phyloP scores from a whole-genome alignment of 2,329 filamentous ascomycete genomes.

The Lecanoromycetidae sp. region DNA sequence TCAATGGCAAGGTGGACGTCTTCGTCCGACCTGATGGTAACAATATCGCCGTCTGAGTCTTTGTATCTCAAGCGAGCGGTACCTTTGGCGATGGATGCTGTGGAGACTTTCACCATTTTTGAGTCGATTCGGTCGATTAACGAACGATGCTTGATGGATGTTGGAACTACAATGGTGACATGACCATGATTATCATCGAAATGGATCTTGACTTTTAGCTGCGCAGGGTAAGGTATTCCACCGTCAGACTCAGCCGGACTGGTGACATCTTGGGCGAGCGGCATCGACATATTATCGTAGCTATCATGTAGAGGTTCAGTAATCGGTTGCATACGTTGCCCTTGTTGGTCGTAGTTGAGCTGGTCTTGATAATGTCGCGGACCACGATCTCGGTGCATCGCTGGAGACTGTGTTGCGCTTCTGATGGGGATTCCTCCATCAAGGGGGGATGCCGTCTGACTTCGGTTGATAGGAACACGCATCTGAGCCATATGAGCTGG shows the following conservation, averaged over 20 bases:
- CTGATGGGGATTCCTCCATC: slow-evolving; percentile 54
- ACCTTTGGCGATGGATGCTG: slow-evolving; percentile 68
- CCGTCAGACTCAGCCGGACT: background rate
- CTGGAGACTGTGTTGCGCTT: slow-evolving; percentile 54
- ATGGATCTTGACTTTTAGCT: slow-evolving; percentile 92
- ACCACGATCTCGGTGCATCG: slow-evolving; percentile 33
- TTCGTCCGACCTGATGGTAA: slow-evolving; percentile 89
- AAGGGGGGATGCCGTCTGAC: slow-evolving; percentile 68
- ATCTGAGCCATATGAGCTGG: slow-evolving; percentile 55
- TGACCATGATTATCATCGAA: slow-evolving; percentile 58
- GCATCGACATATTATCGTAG: background rate
- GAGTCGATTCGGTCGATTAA: slow-evolving; percentile 92
- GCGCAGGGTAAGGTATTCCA: slow-evolving; percentile 39
- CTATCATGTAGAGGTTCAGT: background rate
- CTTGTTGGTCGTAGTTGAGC: slow-evolving; percentile 13
- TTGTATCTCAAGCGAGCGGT: slow-evolving; percentile 79
- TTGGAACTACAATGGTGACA: slow-evolving; percentile 88
- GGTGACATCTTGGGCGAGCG: slow-evolving; percentile 2
- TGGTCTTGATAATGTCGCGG: slow-evolving; percentile 38
- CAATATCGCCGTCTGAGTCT: slow-evolving; percentile 84
- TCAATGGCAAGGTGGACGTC: slow-evolving; percentile 93
- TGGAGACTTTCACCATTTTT: slow-evolving; percentile 78
- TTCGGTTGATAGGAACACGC: slow-evolving; percentile 56
- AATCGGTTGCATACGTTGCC: slow-evolving; percentile 13
- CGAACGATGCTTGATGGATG: slow-evolving; percentile 88